phyloP scores from a whole-genome alignment of 1,284 basidiomycete genomes.

The Macrocystidia cucumis region DNA sequence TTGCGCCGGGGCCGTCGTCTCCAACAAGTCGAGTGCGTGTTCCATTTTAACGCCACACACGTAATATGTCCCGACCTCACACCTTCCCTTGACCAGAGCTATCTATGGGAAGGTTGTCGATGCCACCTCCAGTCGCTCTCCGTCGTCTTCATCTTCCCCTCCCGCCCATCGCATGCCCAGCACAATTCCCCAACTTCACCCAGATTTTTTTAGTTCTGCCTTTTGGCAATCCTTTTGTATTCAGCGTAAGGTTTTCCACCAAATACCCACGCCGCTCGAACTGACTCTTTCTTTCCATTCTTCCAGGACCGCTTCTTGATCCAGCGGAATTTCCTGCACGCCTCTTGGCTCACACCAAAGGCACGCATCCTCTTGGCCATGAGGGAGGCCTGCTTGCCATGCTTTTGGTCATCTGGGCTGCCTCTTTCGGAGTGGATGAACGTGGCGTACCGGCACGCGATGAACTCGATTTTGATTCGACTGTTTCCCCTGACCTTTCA shows the following conservation, averaged over 20 bases:
- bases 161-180: constrained; percentile 27
- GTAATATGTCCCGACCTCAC: constrained; percentile 6
- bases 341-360: constrained; percentile 55
- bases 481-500: constrained; percentile 15
- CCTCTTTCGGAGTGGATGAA: constrained; percentile 80
- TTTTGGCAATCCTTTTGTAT: constrained; percentile 80
- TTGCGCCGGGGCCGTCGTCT: constrained; percentile 77
- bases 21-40: constrained; percentile 69
- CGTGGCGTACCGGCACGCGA: constrained; percentile 38
- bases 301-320: constrained; percentile 62
- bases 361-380: constrained; percentile 43
- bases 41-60: constrained; percentile 7
- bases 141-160: constrained; percentile 19
- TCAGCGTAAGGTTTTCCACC: constrained; percentile 54
- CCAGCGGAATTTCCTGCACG: constrained; percentile 67
- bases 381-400: constrained; percentile 62
- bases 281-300: constrained; percentile 3
- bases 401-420: constrained; percentile 77
- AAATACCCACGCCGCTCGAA: constrained; percentile 5
- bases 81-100: constrained; percentile 28
- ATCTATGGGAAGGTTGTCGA: constrained; percentile 52
- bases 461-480: constrained; percentile 9
- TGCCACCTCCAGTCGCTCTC: too few relatives aligned
- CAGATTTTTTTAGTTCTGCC: constrained; percentile 73
- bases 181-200: constrained; percentile 62